Conservation (phyloP, 2,329 filamentous ascomycete species). For the Sclerotinia trifoliorum region DNA sequence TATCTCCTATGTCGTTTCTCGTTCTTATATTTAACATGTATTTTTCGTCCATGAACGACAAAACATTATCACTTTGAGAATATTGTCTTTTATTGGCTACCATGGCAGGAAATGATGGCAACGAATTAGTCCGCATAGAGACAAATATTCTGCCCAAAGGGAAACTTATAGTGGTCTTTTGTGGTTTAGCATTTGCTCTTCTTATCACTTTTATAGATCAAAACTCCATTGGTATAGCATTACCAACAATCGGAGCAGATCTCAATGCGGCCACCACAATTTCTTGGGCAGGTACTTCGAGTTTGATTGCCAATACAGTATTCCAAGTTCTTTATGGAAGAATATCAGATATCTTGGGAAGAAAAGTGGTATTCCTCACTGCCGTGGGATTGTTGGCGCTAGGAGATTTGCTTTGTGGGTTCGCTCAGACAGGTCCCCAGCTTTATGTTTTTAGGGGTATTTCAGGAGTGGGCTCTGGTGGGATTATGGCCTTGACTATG, state of each 20-base stretch:
- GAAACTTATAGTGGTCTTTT: conserved; percentile 52
- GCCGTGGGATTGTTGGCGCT: conserved; percentile 53
- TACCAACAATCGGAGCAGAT: conserved; percentile 53
- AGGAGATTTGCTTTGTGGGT: conserved; percentile 58
- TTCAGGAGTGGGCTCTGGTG: conserved; percentile 61
- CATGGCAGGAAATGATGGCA: conserved; percentile 25
- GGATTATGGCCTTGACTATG: conserved; percentile 58
- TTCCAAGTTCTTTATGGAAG: conserved; percentile 65
- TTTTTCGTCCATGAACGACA: neutral
- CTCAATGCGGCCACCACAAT: conserved; percentile 49
- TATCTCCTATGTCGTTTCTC: neutral
- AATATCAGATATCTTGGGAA: conserved; percentile 59
- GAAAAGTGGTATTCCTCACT: conserved; percentile 57
- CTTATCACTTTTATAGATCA: conserved; percentile 50
- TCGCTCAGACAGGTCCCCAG: conserved; percentile 54
- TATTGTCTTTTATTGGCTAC: conserved; percentile 2
- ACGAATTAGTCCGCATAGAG: conserved; percentile 45
- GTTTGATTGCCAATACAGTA: conserved; percentile 56
- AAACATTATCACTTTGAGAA: neutral
- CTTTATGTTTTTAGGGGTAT: conserved; percentile 61
- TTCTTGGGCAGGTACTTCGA: conserved; percentile 54
- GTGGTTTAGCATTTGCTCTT: conserved; percentile 51
- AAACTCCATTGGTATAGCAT: conserved; percentile 42
- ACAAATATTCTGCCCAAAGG: conserved; percentile 55
- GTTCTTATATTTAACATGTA: neutral